Evolutionary conservation across 2,329 filamentous ascomycete species (phyloP).

Genomic region (Ascocoryne sarcoides): DNA sequence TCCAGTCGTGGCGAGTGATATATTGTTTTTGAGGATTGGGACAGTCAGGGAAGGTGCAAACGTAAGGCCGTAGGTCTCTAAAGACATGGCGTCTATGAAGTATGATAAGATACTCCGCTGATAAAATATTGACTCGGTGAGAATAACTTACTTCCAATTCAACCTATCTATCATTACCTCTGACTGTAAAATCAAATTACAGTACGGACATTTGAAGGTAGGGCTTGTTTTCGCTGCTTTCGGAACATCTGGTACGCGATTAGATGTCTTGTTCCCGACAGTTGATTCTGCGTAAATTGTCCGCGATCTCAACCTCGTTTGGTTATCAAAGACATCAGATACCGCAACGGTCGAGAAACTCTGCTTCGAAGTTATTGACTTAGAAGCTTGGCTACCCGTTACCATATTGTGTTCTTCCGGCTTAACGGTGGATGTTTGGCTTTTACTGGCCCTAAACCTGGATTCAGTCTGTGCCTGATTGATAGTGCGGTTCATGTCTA

Average conservation of each 20-base stretch:
- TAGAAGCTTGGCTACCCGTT: too few species aligned
- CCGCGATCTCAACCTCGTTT: not conserved
- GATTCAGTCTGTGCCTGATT: too few species aligned
- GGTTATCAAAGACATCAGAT: not conserved
- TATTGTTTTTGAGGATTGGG: slow-evolving; percentile 1
- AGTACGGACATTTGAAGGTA: slow-evolving; percentile 1
- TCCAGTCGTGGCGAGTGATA: slow-evolving; percentile 2
- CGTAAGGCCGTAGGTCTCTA: slow-evolving; percentile 1
- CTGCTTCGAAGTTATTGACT: not conserved
- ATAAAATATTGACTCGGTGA: not conserved
- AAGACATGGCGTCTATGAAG: slow-evolving; percentile 1
- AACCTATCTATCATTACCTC: not conserved
- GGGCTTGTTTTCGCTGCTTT: not conserved
- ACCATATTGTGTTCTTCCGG: too few species aligned
- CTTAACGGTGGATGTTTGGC: too few species aligned
- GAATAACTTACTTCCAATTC: slow-evolving; percentile 1
- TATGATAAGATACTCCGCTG: not conserved
- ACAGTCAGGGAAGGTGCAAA: slow-evolving; percentile 1
- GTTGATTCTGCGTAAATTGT: not conserved
- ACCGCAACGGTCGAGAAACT: slow-evolving; percentile 2
- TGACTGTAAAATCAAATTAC: not conserved
- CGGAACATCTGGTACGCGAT: slow-evolving; percentile 1
- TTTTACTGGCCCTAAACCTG: too few species aligned
- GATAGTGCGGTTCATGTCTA: too few species aligned
- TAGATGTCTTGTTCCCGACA: not conserved